A percentile compares a stretch with the other conserved stretches of the same genome.
Evolutionary conservation across 2,329 filamentous ascomycete genomes (phyloP).

Genomic region (Dothistroma pini): DNA sequence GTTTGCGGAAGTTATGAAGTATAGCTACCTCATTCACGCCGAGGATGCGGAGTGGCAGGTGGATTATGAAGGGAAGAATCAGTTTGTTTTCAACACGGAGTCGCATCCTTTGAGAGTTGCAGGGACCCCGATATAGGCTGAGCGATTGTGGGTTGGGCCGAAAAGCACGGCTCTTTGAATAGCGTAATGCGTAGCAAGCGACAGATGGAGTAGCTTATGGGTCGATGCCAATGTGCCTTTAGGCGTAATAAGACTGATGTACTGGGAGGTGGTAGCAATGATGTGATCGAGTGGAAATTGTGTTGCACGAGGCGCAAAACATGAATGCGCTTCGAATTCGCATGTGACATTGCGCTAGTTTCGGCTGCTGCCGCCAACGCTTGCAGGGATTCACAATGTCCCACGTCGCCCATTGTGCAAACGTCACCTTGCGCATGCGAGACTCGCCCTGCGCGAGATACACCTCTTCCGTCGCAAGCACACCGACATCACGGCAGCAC

Average conservation of each 20-base stretch:
- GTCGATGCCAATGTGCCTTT: not conserved
- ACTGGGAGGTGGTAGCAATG: not conserved
- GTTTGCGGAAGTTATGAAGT: conserved; percentile 80
- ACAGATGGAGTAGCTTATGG: not conserved
- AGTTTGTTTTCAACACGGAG: conserved; percentile 63
- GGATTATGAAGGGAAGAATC: conserved; percentile 47
- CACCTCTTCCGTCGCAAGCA: not conserved
- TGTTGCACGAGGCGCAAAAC: not conserved
- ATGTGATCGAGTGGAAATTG: not conserved
- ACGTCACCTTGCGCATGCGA: not conserved
- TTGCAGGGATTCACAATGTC: not conserved
- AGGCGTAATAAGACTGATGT: not conserved
- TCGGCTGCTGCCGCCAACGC: not conserved
- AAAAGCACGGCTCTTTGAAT: not conserved
- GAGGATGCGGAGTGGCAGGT: conserved; percentile 59
- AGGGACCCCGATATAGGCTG: conserved; percentile 10
- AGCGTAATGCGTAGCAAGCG: not conserved
- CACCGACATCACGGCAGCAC: not conserved
- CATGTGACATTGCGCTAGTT: not conserved
- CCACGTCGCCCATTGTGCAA: not conserved
- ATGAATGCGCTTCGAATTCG: not conserved
- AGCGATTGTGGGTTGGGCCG: not conserved
- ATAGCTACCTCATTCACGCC: conserved; percentile 66
- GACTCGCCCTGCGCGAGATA: not conserved
- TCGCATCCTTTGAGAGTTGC: conserved; percentile 57